Evolutionary conservation across 768 basidiomycete genomes (phyloP).

Genomic region (Serpula lacrymans): DNA sequence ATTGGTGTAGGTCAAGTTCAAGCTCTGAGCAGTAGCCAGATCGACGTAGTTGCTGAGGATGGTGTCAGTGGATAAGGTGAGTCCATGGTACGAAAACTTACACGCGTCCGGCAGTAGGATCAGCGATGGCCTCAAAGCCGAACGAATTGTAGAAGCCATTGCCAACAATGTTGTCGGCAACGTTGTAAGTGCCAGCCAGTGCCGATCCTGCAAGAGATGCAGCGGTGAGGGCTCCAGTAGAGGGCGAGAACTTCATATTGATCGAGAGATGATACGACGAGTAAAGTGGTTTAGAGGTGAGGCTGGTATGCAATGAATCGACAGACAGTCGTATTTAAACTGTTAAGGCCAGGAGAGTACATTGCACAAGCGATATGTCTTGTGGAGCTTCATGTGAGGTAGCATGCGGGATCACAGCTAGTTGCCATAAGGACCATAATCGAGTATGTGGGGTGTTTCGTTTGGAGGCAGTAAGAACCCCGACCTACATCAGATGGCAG

Average conservation of each 20-base stretch:
- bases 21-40: conserved; percentile 42
- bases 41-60: conserved; percentile 35
- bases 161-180: conserved; percentile 44
- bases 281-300: too few species aligned
- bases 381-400: too few species aligned
- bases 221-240: conserved; percentile 9
- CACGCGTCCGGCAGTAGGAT: conserved; percentile 64
- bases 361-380: too few species aligned
- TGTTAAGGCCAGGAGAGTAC: too few species aligned
- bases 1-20: conserved; percentile 53
- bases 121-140: conserved; percentile 42
- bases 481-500: too few species aligned
- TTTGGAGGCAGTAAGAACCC: too few species aligned
- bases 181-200: conserved; percentile 35
- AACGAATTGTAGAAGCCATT: conserved; percentile 44
- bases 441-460: too few species aligned
- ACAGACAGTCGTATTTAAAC: too few species aligned
- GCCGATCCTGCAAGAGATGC: conserved; percentile 8
- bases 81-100: conserved; percentile 23
- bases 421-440: too few species aligned
- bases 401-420: too few species aligned
- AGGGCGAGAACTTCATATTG: conserved; percentile 1
- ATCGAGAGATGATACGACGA: too few species aligned
- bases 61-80: neutral
- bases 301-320: too few species aligned